Conservation (phyloP, 805 yeast species). For the Myxozyma neotropica region DNA sequence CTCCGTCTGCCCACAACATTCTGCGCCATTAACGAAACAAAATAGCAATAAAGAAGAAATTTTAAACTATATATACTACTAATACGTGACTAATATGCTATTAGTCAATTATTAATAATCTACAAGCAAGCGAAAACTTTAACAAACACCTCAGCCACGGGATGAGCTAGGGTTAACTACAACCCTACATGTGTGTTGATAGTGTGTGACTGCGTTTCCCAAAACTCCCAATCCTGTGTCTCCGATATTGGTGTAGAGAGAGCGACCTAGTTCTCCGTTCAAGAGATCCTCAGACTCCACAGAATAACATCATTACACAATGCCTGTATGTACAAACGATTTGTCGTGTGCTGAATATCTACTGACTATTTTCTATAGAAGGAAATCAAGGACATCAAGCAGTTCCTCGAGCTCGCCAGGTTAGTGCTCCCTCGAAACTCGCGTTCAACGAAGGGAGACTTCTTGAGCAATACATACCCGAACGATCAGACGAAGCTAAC, state of each 20-base stretch:
- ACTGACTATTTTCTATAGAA: constrained; percentile 35
- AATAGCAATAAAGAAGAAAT: neutral
- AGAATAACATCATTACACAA: constrained; percentile 3
- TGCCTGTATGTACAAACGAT: constrained; percentile 15
- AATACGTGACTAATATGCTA: no score
- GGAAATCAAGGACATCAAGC: constrained; percentile 95
- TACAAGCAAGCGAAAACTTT: no score
- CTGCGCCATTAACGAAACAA: neutral
- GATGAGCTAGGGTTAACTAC: no score
- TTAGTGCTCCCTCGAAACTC: constrained; percentile 9
- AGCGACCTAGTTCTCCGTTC: neutral
- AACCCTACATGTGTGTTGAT: no score
- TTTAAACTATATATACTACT: neutral
- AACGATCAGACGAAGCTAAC: no score
- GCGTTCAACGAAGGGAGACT: no score
- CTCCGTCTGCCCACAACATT: no score
- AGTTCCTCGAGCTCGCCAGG: constrained; percentile 84
- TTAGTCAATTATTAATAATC: no score
- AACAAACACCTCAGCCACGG: no score
- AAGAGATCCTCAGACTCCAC: constrained; percentile 3
- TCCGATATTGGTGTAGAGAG: neutral
- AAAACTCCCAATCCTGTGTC: constrained; percentile 5
- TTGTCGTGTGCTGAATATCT: neutral
- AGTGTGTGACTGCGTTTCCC: constrained; percentile 15
- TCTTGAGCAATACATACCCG: no score